phyloP scores from a whole-genome alignment of 1,139 yeast species.

The Diutina sp. region DNA sequence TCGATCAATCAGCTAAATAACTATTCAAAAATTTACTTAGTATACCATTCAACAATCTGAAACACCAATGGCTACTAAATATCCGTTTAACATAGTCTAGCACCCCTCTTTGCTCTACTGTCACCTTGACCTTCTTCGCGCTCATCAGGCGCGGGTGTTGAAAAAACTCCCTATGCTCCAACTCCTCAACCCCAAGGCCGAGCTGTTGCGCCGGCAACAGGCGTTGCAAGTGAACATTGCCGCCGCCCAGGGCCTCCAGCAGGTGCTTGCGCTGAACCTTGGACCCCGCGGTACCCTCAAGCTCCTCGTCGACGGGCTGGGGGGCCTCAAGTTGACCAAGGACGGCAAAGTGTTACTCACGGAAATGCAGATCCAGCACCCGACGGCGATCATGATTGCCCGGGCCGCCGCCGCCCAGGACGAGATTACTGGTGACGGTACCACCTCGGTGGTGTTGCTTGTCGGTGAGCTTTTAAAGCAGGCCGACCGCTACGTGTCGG shows the following conservation, averaged over 20 bases:
- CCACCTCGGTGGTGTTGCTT: conserved; percentile 89
- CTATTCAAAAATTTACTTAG: too few relatives aligned
- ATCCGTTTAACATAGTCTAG: background rate
- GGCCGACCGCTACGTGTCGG: conserved; percentile 83
- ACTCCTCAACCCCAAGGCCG: conserved; percentile 92
- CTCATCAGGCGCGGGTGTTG: background rate
- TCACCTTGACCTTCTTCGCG: too few relatives aligned
- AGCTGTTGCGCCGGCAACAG: conserved; percentile 84
- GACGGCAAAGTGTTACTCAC: conserved; percentile 90
- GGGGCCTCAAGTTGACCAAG: conserved; percentile 86
- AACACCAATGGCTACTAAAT: background rate
- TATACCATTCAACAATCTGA: too few relatives aligned
- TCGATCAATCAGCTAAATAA: too few relatives aligned
- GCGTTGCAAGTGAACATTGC: conserved; percentile 90
- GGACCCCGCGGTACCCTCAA: conserved; percentile 98
- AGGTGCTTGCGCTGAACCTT: conserved; percentile 76
- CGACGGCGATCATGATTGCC: conserved; percentile 99
- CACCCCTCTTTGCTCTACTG: too few relatives aligned
- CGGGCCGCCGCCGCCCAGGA: conserved; percentile 98
- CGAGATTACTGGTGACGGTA: conserved; percentile 98
- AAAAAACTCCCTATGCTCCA: conserved; percentile 39
- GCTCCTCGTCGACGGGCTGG: conserved; percentile 95
- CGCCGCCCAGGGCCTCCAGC: conserved; percentile 95
- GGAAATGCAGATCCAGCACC: conserved; percentile 98
- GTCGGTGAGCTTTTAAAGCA: conserved; percentile 94